These are phyloP conservation scores for Potentilla sterilis DNA, from an alignment of 306 rosid species.

Conservation along the genomic window DNA sequence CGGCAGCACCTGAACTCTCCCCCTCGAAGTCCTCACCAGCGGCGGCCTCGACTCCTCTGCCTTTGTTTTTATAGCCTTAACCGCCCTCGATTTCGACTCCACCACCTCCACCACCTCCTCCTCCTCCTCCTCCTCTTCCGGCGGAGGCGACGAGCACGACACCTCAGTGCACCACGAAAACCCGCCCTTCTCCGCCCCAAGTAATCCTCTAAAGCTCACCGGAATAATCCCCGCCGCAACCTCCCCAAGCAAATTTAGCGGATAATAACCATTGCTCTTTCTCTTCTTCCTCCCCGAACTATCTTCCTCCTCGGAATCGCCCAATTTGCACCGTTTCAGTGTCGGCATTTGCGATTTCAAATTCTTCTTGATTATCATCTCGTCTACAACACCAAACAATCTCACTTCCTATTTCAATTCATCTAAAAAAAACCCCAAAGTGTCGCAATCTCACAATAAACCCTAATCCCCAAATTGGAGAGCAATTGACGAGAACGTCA, in stretches of 20 bases:
- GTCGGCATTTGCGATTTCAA: conserved; percentile 98
- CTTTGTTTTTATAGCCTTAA: conserved; percentile 29
- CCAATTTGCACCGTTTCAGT: conserved; percentile 74
- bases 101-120: neutral
- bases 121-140: conserved; percentile 35
- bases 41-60: conserved; percentile 75
- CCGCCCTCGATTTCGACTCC: conserved; percentile 44
- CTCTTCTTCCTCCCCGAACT: conserved; percentile 67
- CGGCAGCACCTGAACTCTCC: conserved; percentile 97
- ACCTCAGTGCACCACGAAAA: conserved; percentile 64
- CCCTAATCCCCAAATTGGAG: conserved; percentile 63
- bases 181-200: conserved; percentile 47
- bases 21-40: conserved; percentile 84
- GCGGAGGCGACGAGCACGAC: conserved; percentile 41
- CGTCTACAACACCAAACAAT: conserved; percentile 1
- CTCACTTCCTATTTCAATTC: conserved; percentile 31
- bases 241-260: conserved; percentile 80
- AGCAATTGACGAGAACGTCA: too few species aligned
- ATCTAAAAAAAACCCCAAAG: conserved; percentile 7
- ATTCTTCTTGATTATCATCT: conserved; percentile 90
- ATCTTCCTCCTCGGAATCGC: conserved; percentile 72
- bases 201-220: conserved; percentile 53
- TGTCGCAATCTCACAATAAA: conserved; percentile 35
- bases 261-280: conserved; percentile 68
- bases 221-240: conserved; percentile 84